Conservation (phyloP, 768 basidiomycete species). For the Amanita rubescens region DNA sequence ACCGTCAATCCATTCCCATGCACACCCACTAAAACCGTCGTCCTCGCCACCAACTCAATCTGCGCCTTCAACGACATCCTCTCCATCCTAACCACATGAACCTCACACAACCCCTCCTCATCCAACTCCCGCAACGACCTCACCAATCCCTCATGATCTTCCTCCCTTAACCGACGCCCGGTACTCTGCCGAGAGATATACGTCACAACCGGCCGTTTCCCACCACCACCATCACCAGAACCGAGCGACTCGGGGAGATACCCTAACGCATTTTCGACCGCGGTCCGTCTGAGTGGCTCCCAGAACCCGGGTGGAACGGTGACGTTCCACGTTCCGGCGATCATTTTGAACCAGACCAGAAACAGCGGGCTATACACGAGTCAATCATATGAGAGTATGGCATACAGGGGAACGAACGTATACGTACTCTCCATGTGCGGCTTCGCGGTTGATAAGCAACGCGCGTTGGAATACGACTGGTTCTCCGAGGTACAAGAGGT, state of each 20-base stretch:
- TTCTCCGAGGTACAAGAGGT: slow-evolving; percentile 34
- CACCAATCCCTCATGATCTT: slow-evolving; percentile 45
- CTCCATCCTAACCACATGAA: slow-evolving; percentile 34
- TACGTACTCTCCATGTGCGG: slow-evolving; percentile 44
- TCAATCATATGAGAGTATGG: slow-evolving; percentile 10
- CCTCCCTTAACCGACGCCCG: slow-evolving; percentile 29
- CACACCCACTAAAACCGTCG: slow-evolving; percentile 59
- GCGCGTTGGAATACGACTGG: slow-evolving; percentile 58
- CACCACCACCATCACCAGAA: slow-evolving; percentile 6
- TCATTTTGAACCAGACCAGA: slow-evolving; percentile 27
- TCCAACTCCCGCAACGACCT: slow-evolving; percentile 38
- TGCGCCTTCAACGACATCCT: slow-evolving; percentile 53
- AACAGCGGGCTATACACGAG: slow-evolving; percentile 23
- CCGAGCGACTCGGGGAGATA: slow-evolving; percentile 19
- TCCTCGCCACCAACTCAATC: slow-evolving; percentile 48
- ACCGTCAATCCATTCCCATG: slow-evolving; percentile 67
- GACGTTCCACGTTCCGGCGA: slow-evolving; percentile 26
- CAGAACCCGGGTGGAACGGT: slow-evolving; percentile 23
- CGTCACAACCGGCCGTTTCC: slow-evolving; percentile 29
- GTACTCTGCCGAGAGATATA: slow-evolving; percentile 56
- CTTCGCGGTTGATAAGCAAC: slow-evolving; percentile 54
- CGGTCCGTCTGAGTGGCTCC: slow-evolving; percentile 24
- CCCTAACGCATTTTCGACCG: slow-evolving; percentile 26
- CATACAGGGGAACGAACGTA: slow-evolving; percentile 1
- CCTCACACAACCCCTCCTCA: slow-evolving; percentile 42